Evolutionary conservation across 805 yeast genomes (phyloP).

Genomic region (Scheffersomyces lignosus): DNA sequence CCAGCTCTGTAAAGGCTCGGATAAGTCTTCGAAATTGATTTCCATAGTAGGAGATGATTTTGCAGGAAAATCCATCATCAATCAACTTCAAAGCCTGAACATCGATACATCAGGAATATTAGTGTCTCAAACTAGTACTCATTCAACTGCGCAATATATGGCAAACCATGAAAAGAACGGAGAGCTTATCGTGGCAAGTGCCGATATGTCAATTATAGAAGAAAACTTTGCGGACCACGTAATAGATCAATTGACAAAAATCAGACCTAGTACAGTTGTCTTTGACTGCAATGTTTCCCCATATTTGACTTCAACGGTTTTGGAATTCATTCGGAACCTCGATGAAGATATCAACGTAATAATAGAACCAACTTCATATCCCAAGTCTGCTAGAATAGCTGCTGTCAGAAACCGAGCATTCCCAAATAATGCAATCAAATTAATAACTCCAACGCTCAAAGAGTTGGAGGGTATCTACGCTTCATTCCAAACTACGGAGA

Average conservation of each 20-base stretch:
- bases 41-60: slow-evolving; percentile 64
- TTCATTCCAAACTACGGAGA: slow-evolving; percentile 40
- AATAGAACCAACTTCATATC: slow-evolving; percentile 76
- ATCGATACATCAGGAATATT: slow-evolving; percentile 43
- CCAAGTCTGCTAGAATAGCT: slow-evolving; percentile 57
- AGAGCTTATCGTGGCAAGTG: slow-evolving; percentile 69
- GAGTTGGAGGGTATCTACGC: slow-evolving; percentile 61
- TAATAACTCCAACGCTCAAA: slow-evolving; percentile 67
- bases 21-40: slow-evolving; percentile 41
- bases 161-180: slow-evolving; percentile 67
- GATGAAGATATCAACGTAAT: slow-evolving; percentile 34
- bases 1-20: slow-evolving; percentile 4
- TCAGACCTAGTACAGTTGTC: slow-evolving; percentile 50
- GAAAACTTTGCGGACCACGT: slow-evolving; percentile 43
- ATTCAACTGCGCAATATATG: slow-evolving; percentile 66
- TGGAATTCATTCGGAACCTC: slow-evolving; percentile 17
- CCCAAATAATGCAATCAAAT: slow-evolving; percentile 46
- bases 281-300: slow-evolving; percentile 69
- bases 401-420: slow-evolving; percentile 34
- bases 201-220: slow-evolving; percentile 79
- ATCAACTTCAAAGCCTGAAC: slow-evolving; percentile 21
- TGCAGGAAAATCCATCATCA: slow-evolving; percentile 45
- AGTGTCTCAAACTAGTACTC: slow-evolving; percentile 11
- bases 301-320: slow-evolving; percentile 37
- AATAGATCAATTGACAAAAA: slow-evolving; percentile 33